Base-by-base conservation (phyloP, 805 yeast species). In the Saccharomyces mikatae region DNA sequence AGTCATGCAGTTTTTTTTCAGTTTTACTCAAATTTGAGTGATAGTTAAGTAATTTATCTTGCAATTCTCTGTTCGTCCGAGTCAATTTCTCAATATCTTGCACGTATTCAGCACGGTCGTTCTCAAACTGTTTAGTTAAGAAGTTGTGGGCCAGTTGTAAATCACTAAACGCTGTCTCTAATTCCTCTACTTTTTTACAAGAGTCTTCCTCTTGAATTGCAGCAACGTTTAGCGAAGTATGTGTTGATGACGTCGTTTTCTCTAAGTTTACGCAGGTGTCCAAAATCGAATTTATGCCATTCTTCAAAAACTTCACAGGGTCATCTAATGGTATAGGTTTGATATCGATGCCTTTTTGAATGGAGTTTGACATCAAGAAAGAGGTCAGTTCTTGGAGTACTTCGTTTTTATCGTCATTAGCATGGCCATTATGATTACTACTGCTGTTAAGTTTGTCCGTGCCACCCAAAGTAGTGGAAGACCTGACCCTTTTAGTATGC, bases 91-190 rank as follows among this genome's bases (percentile, higher is more conserved):
- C 82, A 50, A 84, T 76, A 2, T 79, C 72, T 55, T 77, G 77
- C 51, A 74, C 67, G 54, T 83, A 80, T 56, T 78, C 80, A 14
- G 77, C 77, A 54, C 86, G 75, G 53, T 86, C 87, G 56, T 82
- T 80, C 58, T 84, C 87, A 61, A 78, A 86, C 60, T 84, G 87
- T 62, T 82, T 81, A 2, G 85, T 77, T 53, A 86, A 71, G 63
- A 84, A 86, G 56, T 77, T 82, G 66, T 86, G 89, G 2, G 89
- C 86, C 64, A 86, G 80, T 59, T 85, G 83, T 52, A 86, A 72
- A 65, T 86, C 94, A 54, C 76, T 78, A 50, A 86, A 71, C 0
- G 90, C 89, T 0, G 86, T 80, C 58, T 76, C 77, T 61, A 80
- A 71, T 22, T 60, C 66, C 13, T 62, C 62, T 27, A 52, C n/a